Conservation (phyloP, 129 eudicot genomes). For the Dittrichia graveolens region DNA sequence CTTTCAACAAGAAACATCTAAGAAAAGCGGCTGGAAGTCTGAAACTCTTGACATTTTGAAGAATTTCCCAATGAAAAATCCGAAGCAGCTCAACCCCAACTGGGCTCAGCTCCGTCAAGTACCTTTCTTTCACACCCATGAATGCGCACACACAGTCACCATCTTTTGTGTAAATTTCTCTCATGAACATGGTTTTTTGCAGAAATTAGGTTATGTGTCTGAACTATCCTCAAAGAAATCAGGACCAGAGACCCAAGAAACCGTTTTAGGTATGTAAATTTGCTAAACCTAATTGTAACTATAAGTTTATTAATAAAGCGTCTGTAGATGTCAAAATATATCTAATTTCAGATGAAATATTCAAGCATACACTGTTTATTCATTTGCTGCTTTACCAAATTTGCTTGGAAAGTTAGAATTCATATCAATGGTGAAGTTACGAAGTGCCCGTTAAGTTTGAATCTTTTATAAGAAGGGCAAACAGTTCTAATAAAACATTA, state of each 20-base stretch:
- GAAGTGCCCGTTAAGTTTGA: slow-evolving; percentile 5
- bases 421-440: neutral
- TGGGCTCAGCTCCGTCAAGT: slow-evolving; percentile 87
- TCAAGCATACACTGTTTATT: neutral
- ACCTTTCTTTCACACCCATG: slow-evolving; percentile 19
- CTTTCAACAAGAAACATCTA: neutral
- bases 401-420: neutral
- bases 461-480: neutral
- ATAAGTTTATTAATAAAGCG: neutral
- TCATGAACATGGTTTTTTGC: slow-evolving; percentile 27
- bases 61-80: slow-evolving; percentile 34
- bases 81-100: slow-evolving; percentile 78
- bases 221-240: slow-evolving; percentile 40
- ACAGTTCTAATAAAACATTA: neutral
- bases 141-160: neutral
- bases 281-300: neutral
- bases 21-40: slow-evolving; percentile 27
- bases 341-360: slow-evolving; percentile 6
- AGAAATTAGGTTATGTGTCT: slow-evolving; percentile 59
- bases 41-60: neutral
- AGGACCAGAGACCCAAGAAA: slow-evolving; percentile 18
- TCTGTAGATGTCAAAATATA: neutral
- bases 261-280: slow-evolving; percentile 51
- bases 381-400: neutral
- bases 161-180: neutral